Evolutionary conservation across 2,329 filamentous ascomycete genomes (phyloP), one percentile per base, ranked within the genome.

Genomic region (Pyrenochaeta sp.): DNA sequence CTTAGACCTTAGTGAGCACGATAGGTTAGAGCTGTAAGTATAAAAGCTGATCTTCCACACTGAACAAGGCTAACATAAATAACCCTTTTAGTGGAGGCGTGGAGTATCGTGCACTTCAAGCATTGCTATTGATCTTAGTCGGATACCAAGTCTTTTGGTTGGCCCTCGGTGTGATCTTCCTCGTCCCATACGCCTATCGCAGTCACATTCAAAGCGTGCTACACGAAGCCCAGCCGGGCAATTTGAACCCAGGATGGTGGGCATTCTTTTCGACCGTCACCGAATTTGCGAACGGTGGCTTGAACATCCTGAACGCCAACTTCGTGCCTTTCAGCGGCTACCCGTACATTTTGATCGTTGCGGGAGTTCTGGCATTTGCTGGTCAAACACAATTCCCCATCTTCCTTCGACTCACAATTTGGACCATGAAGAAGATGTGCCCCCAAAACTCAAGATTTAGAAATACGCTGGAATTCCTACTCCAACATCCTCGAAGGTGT

Each of bases 401-500:
- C 14, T 74, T 85, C 38, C 73, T 85, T 0, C 77, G 84, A 1
- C 63, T 85, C 1, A 70, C 81, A 7, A 77, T 88, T 24, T 87
- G 82, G 82, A 65, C 63, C 6, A 75, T 80, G 55, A 79, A 72
- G 32, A 81, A 77, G 51, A 38, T 77, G 3, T 61, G 73, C 0
- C 77, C 79, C 0, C 61, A 71, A 4, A 40, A 65, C 35, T 65
- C 61, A 7, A 46, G 72, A 0, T 72, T 73, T 34, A 66, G 69
- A 2, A 75, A 78, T 23, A 78, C 79, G 0, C 67, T 86, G 0
- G 67, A 72, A 1, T 87, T 86, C 51, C 70, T 87, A 0, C 76
- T 87, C 8, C 77, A 85, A 37, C 81, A 87, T 60, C 84, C 83
- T 0, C 76, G 83, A 31, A 73, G 84, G 6, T 85, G 82, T 53